These are phyloP conservation scores for Acmispon strigosus DNA, from an alignment of 306 rosid genomes.

Conservation along the genomic window DNA sequence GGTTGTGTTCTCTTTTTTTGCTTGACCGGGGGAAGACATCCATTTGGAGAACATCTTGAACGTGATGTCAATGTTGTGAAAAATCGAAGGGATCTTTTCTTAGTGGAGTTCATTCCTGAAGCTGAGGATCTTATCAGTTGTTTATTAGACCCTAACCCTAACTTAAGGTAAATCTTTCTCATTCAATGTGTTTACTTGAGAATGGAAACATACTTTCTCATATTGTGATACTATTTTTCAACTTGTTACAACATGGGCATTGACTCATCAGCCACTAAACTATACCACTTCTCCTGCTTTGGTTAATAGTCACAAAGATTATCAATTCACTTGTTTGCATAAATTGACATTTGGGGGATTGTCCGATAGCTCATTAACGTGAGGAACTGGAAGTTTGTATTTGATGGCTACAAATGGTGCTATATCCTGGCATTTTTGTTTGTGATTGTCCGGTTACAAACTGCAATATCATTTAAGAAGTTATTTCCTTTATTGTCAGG, in stretches of 20 bases:
- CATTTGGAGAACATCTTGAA: slow-evolving; percentile 77
- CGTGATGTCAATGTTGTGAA: slow-evolving; percentile 78
- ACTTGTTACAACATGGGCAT: too few relatives aligned
- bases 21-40: slow-evolving; percentile 80
- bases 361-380: background rate
- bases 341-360: background rate
- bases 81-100: slow-evolving; percentile 50
- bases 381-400: background rate
- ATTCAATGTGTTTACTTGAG: background rate
- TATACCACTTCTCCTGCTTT: background rate
- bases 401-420: background rate
- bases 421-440: background rate
- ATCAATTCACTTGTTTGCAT: background rate
- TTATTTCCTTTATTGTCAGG: slow-evolving; percentile 36
- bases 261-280: background rate
- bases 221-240: background rate
- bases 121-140: slow-evolving; percentile 62
- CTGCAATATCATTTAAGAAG: slow-evolving; percentile 5
- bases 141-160: slow-evolving; percentile 50
- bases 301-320: background rate
- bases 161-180: slow-evolving; percentile 46
- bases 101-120: slow-evolving; percentile 68
- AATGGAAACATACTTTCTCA: background rate
- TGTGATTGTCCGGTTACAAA: background rate
- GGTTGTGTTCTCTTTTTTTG: slow-evolving; percentile 83